These are phyloP conservation scores for Candida chilensis DNA, from an alignment of 805 yeast genomes.

Conservation along the genomic window DNA sequence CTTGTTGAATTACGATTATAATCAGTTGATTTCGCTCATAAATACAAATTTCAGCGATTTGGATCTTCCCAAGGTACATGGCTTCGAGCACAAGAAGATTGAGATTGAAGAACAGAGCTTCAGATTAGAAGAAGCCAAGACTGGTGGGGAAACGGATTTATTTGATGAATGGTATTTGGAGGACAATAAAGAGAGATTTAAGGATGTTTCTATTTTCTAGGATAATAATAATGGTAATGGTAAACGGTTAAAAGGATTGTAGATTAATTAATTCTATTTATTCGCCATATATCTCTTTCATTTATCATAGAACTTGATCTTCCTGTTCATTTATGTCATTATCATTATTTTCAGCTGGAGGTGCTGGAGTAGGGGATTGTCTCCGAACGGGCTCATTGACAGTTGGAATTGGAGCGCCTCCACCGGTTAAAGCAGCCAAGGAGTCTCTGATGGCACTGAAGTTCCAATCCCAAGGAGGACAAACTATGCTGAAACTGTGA, in stretches of 20 bases:
- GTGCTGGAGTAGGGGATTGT: neutral
- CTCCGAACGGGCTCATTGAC: neutral
- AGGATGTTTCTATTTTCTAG: too few relatives aligned
- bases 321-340: too few relatives aligned
- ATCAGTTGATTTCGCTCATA: neutral
- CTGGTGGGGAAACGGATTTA: too few relatives aligned
- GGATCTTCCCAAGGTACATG: neutral
- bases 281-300: too few relatives aligned
- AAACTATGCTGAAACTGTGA: neutral
- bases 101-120: neutral
- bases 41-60: neutral
- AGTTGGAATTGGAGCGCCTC: neutral
- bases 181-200: too few relatives aligned
- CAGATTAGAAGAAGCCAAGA: neutral
- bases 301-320: too few relatives aligned
- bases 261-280: too few relatives aligned
- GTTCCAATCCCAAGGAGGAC: constrained; percentile 1
- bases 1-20: neutral
- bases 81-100: neutral
- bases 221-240: too few relatives aligned
- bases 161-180: too few relatives aligned
- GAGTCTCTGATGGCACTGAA: neutral
- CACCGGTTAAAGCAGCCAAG: neutral
- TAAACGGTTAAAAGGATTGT: too few relatives aligned
- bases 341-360: too few relatives aligned